Conservation (phyloP, 2,329 filamentous ascomycete genomes). For the Venturia nashicola region DNA sequence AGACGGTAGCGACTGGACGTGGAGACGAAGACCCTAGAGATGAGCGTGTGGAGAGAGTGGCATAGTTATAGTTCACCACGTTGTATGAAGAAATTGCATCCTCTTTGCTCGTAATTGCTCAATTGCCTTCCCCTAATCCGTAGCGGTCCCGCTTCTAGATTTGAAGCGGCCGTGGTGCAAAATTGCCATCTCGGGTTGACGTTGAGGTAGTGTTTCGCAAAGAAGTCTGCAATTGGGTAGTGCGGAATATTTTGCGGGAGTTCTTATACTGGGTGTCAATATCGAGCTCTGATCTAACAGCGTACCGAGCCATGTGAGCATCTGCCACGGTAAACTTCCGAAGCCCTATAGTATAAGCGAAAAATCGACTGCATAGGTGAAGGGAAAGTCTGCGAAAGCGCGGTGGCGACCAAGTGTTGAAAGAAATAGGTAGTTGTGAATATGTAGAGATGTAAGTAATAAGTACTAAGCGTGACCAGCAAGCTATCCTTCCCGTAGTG, state of each 20-base stretch:
- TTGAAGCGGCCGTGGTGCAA: not conserved
- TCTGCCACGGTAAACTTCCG: not conserved
- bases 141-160: not conserved
- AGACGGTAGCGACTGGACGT: not conserved
- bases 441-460: not conserved
- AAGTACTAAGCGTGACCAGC: not conserved
- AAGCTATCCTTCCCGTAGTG: not conserved
- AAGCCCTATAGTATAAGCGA: not conserved
- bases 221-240: not conserved
- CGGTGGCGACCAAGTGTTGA: not conserved
- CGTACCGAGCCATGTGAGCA: not conserved
- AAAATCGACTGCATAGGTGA: not conserved
- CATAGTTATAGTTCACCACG: not conserved
- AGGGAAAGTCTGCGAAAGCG: not conserved
- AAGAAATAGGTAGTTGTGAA: not conserved
- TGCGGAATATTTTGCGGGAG: not conserved
- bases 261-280: not conserved
- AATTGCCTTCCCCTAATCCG: not conserved
- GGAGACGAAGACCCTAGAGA: not conserved
- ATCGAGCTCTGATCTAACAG: not conserved
- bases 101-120: not conserved
- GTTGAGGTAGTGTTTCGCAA: not conserved
- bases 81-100: not conserved
- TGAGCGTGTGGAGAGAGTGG: not conserved
- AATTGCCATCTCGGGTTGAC: not conserved